These are phyloP conservation scores for Diaporthe citri DNA, from an alignment of 2,329 filamentous ascomycete species.

Conservation along the genomic window DNA sequence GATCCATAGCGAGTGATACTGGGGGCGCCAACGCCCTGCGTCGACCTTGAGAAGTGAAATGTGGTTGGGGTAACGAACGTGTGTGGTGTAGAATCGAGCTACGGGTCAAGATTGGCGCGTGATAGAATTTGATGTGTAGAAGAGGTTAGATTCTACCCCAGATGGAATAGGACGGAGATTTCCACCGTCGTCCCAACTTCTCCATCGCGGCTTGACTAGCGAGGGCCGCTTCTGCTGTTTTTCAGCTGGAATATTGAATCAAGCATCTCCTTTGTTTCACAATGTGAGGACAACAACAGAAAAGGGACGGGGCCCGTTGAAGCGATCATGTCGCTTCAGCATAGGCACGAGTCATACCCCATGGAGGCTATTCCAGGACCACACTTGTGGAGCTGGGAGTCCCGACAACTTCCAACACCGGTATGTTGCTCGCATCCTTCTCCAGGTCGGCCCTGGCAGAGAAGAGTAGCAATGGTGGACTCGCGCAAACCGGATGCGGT, in stretches of 20 bases:
- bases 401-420: slow-evolving; percentile 1
- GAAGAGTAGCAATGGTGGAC: not conserved
- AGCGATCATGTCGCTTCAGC: slow-evolving; percentile 27
- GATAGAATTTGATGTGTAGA: slow-evolving; percentile 1
- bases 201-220: slow-evolving; percentile 21
- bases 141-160: slow-evolving; percentile 17
- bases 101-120: not conserved
- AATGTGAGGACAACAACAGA: slow-evolving; percentile 12
- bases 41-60: slow-evolving; percentile 22
- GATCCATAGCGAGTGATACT: slow-evolving; percentile 28
- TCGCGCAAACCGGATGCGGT: not conserved
- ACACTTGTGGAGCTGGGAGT: slow-evolving; percentile 26
- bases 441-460: not conserved
- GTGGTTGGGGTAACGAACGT: slow-evolving; percentile 10
- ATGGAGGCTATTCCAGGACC: slow-evolving; percentile 28
- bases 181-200: slow-evolving; percentile 17
- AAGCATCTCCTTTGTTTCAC: slow-evolving; percentile 27
- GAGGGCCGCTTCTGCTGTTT: slow-evolving; percentile 15
- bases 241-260: slow-evolving; percentile 25
- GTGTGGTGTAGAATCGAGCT: not conserved
- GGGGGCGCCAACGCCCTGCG: slow-evolving; percentile 30
- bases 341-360: slow-evolving; percentile 28
- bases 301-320: slow-evolving; percentile 13
- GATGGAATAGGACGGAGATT: slow-evolving; percentile 9
- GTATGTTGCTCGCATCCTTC: slow-evolving; percentile 12